Evolutionary conservation across 495 filamentous ascomycete genomes (phyloP).

Genomic region (Lepraria neglecta): DNA sequence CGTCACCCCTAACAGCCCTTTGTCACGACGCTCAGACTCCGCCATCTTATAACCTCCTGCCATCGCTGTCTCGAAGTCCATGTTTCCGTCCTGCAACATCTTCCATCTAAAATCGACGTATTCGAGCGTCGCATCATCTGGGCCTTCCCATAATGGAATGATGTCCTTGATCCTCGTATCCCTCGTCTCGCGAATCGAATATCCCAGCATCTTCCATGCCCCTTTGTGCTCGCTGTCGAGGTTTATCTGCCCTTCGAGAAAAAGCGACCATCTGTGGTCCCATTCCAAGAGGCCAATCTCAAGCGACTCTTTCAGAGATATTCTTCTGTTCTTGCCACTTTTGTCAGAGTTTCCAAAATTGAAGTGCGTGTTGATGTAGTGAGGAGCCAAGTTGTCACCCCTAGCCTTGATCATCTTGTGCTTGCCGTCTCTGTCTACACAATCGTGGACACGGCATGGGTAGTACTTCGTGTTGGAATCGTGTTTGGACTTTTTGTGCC

Average conservation of each 20-base stretch:
- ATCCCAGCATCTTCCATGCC: slow-evolving; percentile 20
- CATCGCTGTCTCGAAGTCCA: slow-evolving; percentile 6
- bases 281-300: neutral
- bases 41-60: neutral
- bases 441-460: neutral
- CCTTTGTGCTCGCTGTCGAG: neutral
- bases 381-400: slow-evolving; percentile 13
- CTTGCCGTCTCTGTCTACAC: neutral
- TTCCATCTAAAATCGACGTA: slow-evolving; percentile 14
- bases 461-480: neutral
- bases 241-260: neutral
- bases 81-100: neutral
- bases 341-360: neutral
- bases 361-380: slow-evolving; percentile 19
- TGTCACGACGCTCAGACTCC: neutral
- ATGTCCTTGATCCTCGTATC: slow-evolving; percentile 12
- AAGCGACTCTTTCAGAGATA: slow-evolving; percentile 1
- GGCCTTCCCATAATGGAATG: neutral
- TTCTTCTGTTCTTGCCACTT: slow-evolving; percentile 6
- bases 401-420: neutral
- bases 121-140: neutral
- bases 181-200: slow-evolving; percentile 13
- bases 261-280: neutral
- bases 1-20: slow-evolving; percentile 8
- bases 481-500: slow-evolving; percentile 12